Conservation (phyloP, 2,329 filamentous ascomycete genomes). For the Sclerotinia trifoliorum region DNA sequence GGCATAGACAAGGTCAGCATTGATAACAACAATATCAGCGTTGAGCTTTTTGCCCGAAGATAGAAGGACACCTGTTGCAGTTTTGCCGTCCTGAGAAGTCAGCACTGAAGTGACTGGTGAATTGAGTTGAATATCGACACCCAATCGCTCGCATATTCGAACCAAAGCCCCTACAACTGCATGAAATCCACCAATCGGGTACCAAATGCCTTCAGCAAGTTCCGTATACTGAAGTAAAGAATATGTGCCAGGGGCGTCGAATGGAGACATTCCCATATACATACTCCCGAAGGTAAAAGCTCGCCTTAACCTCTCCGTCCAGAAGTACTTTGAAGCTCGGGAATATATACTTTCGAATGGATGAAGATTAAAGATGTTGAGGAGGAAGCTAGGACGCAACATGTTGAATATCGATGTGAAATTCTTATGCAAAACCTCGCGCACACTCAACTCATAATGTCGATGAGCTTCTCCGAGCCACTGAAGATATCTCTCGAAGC, state of each 20-base stretch:
- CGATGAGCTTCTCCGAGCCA: constrained; percentile 66
- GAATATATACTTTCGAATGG: constrained; percentile 70
- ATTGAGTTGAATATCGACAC: constrained; percentile 61
- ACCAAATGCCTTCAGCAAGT: constrained; percentile 74
- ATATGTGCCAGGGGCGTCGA: constrained; percentile 73
- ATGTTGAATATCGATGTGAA: constrained; percentile 62
- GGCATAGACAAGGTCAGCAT: constrained; percentile 72
- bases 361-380: constrained; percentile 60
- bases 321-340: constrained; percentile 65
- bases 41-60: constrained; percentile 55
- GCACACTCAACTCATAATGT: constrained; percentile 68
- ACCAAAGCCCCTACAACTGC: constrained; percentile 62
- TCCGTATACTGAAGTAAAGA: constrained; percentile 73
- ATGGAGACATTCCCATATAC: constrained; percentile 82
- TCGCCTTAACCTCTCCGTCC: constrained; percentile 64
- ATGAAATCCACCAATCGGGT: constrained; percentile 69
- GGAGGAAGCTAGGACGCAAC: constrained; percentile 56
- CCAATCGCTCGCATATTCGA: constrained; percentile 58
- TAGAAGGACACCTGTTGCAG: constrained; percentile 59
- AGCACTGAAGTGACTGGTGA: constrained; percentile 57
- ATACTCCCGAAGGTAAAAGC: constrained; percentile 78
- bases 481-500: constrained; percentile 65
- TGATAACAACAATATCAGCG: constrained; percentile 68
- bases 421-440: constrained; percentile 65
- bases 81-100: constrained; percentile 51